These are phyloP conservation scores for Grammothele lineata DNA, from an alignment of 768 basidiomycete species.

Conservation along the genomic window DNA sequence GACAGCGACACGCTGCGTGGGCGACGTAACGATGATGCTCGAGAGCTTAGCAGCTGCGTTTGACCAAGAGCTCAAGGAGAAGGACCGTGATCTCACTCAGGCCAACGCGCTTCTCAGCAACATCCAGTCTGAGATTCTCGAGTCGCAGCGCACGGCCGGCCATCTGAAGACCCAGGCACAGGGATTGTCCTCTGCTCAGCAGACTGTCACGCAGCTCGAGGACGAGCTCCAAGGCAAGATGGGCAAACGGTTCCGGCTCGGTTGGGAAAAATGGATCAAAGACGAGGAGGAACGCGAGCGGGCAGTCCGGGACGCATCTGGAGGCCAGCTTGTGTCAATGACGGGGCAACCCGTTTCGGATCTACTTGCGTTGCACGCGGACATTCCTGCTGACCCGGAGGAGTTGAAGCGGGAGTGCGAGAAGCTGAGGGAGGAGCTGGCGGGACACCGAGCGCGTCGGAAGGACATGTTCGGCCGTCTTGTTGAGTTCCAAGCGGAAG, in stretches of 20 bases:
- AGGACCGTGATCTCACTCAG: constrained; percentile 87
- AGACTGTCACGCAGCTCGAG: constrained; percentile 58
- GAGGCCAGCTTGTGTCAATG: constrained; percentile 46
- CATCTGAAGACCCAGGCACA: constrained; percentile 70
- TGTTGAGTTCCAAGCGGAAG: constrained; percentile 80
- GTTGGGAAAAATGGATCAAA: constrained; percentile 92
- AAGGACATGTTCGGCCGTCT: constrained; percentile 70
- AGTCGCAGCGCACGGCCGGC: constrained; percentile 71
- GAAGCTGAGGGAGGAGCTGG: constrained; percentile 58
- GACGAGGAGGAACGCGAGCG: constrained; percentile 80
- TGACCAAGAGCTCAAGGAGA: constrained; percentile 87
- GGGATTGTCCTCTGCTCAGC: constrained; percentile 56
- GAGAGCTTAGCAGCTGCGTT: constrained; percentile 86
- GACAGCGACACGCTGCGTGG: constrained; percentile 79
- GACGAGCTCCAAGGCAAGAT: constrained; percentile 67
- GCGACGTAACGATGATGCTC: constrained; percentile 82
- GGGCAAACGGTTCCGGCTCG: constrained; percentile 75
- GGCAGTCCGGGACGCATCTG: constrained; percentile 55
- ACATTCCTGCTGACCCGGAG: constrained; percentile 55
- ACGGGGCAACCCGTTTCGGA: constrained; percentile 44
- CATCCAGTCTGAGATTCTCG: constrained; percentile 87
- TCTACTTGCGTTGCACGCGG: constrained; percentile 51
- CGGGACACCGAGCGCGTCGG: constrained; percentile 61
- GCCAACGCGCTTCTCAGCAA: constrained; percentile 82
- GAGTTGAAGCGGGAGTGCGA: constrained; percentile 54